Base-by-base conservation (phyloP, 768 basidiomycete genomes). In the Leucogyrophana mollusca region DNA sequence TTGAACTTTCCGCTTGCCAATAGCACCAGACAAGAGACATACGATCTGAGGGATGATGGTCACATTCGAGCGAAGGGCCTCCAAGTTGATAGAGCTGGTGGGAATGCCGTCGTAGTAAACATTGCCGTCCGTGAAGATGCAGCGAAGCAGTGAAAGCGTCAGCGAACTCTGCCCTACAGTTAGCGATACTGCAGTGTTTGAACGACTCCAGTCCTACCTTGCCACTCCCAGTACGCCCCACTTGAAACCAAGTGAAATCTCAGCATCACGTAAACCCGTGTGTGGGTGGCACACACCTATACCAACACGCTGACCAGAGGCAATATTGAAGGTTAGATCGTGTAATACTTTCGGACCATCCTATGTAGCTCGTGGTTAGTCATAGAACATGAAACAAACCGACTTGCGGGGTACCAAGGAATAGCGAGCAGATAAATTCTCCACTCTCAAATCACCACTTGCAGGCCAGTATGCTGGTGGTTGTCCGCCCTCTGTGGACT, bases 401-500 rank as follows among this genome's bases (percentile, higher is more conserved):
- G 14, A 23, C 16, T 7, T 17, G 27, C 18, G 18, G 34, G 60
- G 17, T 48, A 69, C 70, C 4, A 43, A 32, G 18, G 73, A 73
- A 50, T 79, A 79, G 33, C 68, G 62, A 0, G 82, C 82, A 10
- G 70, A 74, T 4, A 83, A 62, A 27, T 74, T 69, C 49, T 83
- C 74, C 1, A 81, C 74, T 3, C 61, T 54, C 16, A 83, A 64
- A 10, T 70, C 63, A 1, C 82, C 82, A 22, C 75, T 77, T 1
- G 81, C 69, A 4, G 82, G 82, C 82, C 82, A 85, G 46, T 80
- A 77, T 0, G 82, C 82, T 4, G 82, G 80, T 3, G 82, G 82
- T 14, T 71, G 57, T 3, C 74, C 73, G 5, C 64, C 50, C 21
- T 61, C 50, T 0, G 67, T 68, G 1, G 72, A 51, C 43, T 67